Evolutionary conservation across 2,329 filamentous ascomycete genomes (phyloP).

Genomic region (Shiraia sp.): DNA sequence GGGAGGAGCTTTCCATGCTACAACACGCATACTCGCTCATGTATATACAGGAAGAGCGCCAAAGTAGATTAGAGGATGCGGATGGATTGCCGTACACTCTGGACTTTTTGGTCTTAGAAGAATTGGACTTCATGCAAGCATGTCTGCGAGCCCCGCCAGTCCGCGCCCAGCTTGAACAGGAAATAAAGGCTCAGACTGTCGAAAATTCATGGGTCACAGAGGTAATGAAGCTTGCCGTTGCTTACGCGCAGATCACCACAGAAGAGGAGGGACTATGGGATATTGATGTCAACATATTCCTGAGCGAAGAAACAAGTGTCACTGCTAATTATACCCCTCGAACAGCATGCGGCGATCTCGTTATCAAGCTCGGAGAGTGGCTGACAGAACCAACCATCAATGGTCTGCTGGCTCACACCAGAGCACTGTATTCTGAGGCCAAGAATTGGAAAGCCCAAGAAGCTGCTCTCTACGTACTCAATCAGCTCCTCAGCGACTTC

Average conservation of each 20-base stretch:
- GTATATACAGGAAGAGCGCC: conserved; percentile 83
- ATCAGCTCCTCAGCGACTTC: conserved; percentile 82
- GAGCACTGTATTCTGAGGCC: conserved; percentile 66
- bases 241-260: conserved; percentile 85
- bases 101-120: conserved; percentile 90
- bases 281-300: conserved; percentile 91
- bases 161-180: conserved; percentile 81
- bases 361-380: conserved; percentile 94
- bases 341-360: conserved; percentile 86
- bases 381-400: conserved; percentile 75
- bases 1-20: conserved; percentile 80
- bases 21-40: conserved; percentile 76
- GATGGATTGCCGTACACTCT: conserved; percentile 93
- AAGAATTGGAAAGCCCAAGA: conserved; percentile 71
- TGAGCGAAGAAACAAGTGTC: conserved; percentile 92
- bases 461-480: conserved; percentile 81
- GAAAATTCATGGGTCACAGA: conserved; percentile 76
- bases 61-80: conserved; percentile 85
- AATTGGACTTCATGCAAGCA: conserved; percentile 91
- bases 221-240: conserved; percentile 81
- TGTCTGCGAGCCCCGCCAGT: conserved; percentile 87
- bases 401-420: conserved; percentile 76
- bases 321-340: conserved; percentile 95
- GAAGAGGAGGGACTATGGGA: conserved; percentile 97
- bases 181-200: conserved; percentile 65